phyloP scores from a whole-genome alignment of 139 green algal genomes.

The Limnomonas spitsbergensis region DNA sequence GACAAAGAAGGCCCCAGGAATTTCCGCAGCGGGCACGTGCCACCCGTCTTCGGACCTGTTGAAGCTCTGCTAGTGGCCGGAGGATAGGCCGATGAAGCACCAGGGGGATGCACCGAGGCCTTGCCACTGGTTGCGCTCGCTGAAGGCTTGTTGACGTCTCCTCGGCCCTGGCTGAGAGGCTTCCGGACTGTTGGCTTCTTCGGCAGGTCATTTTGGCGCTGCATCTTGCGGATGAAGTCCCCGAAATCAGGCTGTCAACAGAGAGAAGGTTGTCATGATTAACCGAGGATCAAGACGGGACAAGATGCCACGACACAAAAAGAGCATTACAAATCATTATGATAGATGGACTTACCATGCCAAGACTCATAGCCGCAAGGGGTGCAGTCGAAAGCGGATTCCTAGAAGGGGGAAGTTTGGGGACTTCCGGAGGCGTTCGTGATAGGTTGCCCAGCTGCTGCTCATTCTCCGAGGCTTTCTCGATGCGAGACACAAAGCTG shows the following conservation, averaged over 20 bases:
- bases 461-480: too few relatives aligned
- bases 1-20: conserved; percentile 50
- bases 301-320: too few relatives aligned
- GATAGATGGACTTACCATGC: too few relatives aligned
- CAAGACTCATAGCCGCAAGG: conserved; percentile 14
- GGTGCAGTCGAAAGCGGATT: too few relatives aligned
- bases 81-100: neutral
- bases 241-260: conserved; percentile 33
- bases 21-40: conserved; percentile 43
- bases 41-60: neutral
- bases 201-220: neutral
- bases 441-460: too few relatives aligned
- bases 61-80: neutral
- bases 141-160: neutral
- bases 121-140: neutral
- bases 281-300: too few relatives aligned
- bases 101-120: too few relatives aligned
- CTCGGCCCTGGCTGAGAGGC: neutral
- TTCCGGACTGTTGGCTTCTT: neutral
- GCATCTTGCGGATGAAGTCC: conserved; percentile 17
- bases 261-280: neutral
- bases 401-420: too few relatives aligned
- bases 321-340: too few relatives aligned
- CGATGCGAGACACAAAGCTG: too few relatives aligned
- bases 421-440: too few relatives aligned